A percentile compares a stretch with the other conserved stretches of the same genome.
Evolutionary conservation across 805 yeast genomes (phyloP).

Genomic region (Suhomyces sp.): DNA sequence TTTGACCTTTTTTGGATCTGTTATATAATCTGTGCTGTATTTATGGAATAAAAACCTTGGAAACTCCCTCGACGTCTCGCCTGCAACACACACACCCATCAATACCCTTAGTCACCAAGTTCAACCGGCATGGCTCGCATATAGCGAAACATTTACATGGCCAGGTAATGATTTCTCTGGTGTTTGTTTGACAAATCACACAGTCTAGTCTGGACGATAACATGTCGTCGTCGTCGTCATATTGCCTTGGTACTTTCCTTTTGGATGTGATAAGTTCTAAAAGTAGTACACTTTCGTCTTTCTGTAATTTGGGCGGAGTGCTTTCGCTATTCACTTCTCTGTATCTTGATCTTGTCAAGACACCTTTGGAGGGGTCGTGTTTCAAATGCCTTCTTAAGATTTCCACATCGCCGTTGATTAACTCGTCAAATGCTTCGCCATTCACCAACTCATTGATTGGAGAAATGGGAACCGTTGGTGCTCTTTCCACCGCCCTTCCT

Average conservation of each 20-base stretch:
- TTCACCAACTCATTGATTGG: conserved; percentile 21
- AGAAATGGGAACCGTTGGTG: not conserved
- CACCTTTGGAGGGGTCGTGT: conserved; percentile 15
- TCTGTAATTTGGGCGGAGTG: not conserved
- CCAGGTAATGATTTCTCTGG: conserved; percentile 81
- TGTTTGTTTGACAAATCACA: conserved; percentile 75
- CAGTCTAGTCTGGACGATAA: conserved; percentile 47
- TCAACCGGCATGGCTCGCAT: conserved; percentile 78
- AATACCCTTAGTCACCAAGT: conserved; percentile 68
- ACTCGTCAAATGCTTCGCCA: conserved; percentile 23
- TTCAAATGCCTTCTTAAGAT: conserved; percentile 29
- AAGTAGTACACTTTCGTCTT: conserved; percentile 18
- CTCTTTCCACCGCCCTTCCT: not conserved
- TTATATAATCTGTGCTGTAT: no score
- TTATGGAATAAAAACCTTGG: conserved; percentile 57
- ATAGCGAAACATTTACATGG: conserved; percentile 89
- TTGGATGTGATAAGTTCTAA: conserved; percentile 20
- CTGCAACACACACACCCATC: conserved; percentile 86
- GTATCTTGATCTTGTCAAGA: conserved; percentile 35
- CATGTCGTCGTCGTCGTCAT: conserved; percentile 23
- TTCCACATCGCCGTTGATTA: conserved; percentile 15
- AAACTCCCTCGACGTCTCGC: conserved; percentile 63
- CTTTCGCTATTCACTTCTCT: conserved; percentile 1
- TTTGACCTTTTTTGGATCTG: no score
- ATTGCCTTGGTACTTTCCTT: conserved; percentile 5